phyloP scores from a whole-genome alignment of 768 basidiomycete species.

The Phylloporus sp. region DNA sequence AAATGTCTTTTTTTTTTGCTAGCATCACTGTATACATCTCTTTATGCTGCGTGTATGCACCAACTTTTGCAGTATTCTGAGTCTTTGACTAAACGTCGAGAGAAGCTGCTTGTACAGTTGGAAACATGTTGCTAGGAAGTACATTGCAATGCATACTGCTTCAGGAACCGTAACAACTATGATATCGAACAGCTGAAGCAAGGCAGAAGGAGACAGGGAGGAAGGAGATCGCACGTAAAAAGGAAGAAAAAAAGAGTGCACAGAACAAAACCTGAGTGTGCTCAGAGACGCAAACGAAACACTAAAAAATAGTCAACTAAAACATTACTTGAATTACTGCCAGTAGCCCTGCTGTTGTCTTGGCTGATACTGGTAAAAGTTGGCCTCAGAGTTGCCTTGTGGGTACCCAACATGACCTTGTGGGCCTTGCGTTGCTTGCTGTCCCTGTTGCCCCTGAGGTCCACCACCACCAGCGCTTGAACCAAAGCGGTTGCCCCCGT shows the following conservation, averaged over 20 bases:
- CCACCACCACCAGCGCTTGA: constrained; percentile 38
- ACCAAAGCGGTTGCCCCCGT: constrained; percentile 41
- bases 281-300: background rate
- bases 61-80: background rate
- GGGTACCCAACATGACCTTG: constrained; percentile 49
- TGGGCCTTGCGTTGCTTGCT: constrained; percentile 32
- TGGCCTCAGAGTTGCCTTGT: constrained; percentile 54
- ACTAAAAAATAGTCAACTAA: constrained; percentile 10
- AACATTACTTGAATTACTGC: constrained; percentile 31
- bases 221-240: constrained; percentile 1
- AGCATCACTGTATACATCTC: constrained; percentile 4
- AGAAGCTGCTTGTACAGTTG: constrained; percentile 16
- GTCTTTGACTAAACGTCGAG: background rate
- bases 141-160: constrained; percentile 28
- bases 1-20: background rate
- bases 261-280: constrained; percentile 4
- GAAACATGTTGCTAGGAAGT: constrained; percentile 26
- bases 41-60: background rate
- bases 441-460: constrained; percentile 49
- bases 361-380: constrained; percentile 70
- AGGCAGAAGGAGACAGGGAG: constrained; percentile 9
- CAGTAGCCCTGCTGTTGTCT: constrained; percentile 62
- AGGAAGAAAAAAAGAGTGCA: constrained; percentile 4
- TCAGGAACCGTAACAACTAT: constrained; percentile 23
- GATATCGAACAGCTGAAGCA: constrained; percentile 31